Percentiles rank a stretch among this genome's conserved stretches.
These are phyloP conservation scores for Apiospora pterosperma DNA, from an alignment of 2,329 filamentous ascomycete genomes.

Conservation along the genomic window DNA sequence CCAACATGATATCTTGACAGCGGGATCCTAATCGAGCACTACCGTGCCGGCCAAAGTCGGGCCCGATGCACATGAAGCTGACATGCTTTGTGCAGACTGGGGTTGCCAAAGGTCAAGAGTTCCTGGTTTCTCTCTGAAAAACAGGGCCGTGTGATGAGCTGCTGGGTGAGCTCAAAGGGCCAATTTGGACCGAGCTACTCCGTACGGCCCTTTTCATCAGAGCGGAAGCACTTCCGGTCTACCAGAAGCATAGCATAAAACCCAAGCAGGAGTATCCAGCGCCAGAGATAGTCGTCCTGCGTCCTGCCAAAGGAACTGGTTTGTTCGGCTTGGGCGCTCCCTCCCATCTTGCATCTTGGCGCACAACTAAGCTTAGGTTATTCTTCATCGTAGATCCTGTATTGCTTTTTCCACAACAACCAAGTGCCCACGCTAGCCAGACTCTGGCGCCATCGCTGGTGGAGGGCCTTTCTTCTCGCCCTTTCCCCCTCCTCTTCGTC, in stretches of 20 bases:
- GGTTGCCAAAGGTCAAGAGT: neutral
- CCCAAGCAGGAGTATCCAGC: neutral
- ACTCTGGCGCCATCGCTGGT: neutral
- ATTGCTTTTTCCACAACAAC: neutral
- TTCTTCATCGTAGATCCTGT: neutral
- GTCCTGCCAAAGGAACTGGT: neutral
- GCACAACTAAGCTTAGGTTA: neutral
- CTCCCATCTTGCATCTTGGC: conserved; percentile 1
- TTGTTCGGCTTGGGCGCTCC: neutral
- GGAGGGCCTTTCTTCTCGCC: neutral
- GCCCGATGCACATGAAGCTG: neutral
- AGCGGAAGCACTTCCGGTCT: neutral
- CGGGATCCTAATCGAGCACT: neutral
- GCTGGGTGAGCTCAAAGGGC: neutral
- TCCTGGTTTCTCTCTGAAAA: neutral
- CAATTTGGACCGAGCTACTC: neutral
- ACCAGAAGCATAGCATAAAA: neutral
- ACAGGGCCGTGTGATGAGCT: neutral
- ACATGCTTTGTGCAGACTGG: neutral
- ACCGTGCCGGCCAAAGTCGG: neutral
- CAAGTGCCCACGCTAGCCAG: neutral
- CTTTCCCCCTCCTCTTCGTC: neutral
- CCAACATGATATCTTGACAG: neutral
- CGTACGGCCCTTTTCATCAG: neutral
- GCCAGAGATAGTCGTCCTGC: neutral